phyloP scores from a whole-genome alignment of 2,329 filamentous ascomycete species.

The Colletotrichum sp. region DNA sequence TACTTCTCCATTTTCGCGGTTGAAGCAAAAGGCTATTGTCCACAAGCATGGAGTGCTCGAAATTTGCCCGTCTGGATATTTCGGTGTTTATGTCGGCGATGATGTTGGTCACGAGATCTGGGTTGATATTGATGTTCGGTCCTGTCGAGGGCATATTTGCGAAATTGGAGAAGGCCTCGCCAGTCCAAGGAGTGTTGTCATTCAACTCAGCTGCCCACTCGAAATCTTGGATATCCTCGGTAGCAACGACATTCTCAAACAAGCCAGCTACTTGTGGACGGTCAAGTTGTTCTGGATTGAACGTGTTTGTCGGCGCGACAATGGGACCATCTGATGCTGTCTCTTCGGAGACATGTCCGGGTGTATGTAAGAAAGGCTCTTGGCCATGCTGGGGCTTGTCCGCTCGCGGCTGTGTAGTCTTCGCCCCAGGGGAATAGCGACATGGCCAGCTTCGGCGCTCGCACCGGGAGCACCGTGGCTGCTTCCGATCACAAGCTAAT shows the following conservation, averaged over 20 bases:
- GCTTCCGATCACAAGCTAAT: not conserved
- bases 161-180: not conserved
- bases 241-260: not conserved
- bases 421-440: not conserved
- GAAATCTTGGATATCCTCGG: not conserved
- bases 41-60: not conserved
- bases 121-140: not conserved
- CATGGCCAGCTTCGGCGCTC: not conserved
- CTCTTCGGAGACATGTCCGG: not conserved
- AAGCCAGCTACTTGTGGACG: not conserved
- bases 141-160: not conserved
- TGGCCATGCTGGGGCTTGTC: not conserved
- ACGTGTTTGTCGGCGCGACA: not conserved
- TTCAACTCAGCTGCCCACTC: not conserved
- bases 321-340: not conserved
- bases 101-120: not conserved
- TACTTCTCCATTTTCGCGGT: not conserved
- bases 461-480: not conserved
- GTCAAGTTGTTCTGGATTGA: not conserved
- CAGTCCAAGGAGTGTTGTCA: not conserved
- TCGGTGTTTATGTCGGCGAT: not conserved
- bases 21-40: not conserved
- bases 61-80: not conserved
- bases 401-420: fast-evolving
- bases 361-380: not conserved